Percentiles rank a stretch among this genome's conserved stretches.
Evolutionary conservation across 306 rosid genomes (phyloP).

Genomic region (Ziziphus jujuba): DNA sequence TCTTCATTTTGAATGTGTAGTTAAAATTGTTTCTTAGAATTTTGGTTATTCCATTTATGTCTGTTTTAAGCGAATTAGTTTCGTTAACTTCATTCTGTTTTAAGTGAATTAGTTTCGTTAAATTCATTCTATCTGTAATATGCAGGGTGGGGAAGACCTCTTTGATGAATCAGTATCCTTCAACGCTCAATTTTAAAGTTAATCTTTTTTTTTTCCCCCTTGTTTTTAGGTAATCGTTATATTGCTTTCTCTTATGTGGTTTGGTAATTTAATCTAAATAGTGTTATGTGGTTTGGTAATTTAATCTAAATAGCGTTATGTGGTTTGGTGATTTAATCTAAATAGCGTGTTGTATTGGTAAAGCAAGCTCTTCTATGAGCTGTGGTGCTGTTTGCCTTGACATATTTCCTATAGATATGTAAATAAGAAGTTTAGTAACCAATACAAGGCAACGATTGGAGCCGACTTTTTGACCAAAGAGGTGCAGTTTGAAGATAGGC

Average conservation of each 20-base stretch:
- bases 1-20: background rate
- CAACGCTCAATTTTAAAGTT: background rate
- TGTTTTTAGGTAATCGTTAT: background rate
- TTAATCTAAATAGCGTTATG: background rate
- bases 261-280: background rate
- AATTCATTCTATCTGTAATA: constrained; percentile 19
- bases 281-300: background rate
- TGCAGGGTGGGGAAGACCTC: constrained; percentile 99
- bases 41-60: too few species aligned
- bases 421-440: constrained; percentile 96
- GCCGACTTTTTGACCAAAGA: constrained; percentile 96
- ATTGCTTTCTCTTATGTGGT: background rate
- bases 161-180: constrained; percentile 99
- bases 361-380: background rate
- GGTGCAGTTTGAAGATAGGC: constrained; percentile 98
- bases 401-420: constrained; percentile 68
- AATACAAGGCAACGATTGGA: constrained; percentile 97
- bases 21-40: too few species aligned
- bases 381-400: constrained; percentile 34
- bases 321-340: background rate
- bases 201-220: constrained; percentile 7
- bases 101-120: too few species aligned
- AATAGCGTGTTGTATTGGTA: background rate
- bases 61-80: too few species aligned
- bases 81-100: background rate